Conservation (phyloP, 1,284 basidiomycete species). For the Inonotus hispidus region DNA sequence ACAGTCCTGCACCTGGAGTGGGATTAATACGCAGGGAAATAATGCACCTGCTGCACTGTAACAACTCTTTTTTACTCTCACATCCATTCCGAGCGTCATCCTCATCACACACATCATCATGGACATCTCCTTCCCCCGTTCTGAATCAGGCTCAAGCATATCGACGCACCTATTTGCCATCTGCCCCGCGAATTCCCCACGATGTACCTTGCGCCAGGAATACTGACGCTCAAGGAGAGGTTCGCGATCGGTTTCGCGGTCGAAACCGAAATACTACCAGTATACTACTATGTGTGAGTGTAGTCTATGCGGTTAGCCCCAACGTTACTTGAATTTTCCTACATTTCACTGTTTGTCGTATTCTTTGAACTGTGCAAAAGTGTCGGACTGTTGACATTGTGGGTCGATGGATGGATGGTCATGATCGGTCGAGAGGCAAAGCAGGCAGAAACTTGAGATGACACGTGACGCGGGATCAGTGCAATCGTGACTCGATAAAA, state of each 20-base stretch:
- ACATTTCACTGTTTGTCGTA: no score
- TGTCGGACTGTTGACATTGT: no score
- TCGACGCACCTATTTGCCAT: slow-evolving; percentile 32
- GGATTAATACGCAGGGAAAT: background rate
- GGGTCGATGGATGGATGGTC: no score
- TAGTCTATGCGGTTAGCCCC: no score
- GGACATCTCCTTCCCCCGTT: slow-evolving; percentile 24
- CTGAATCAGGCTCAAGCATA: slow-evolving; percentile 26
- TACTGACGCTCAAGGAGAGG: slow-evolving; percentile 29
- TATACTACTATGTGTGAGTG: no score
- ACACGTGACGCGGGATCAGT: no score
- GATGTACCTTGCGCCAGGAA: slow-evolving; percentile 28
- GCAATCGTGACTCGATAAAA: no score
- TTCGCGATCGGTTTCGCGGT: slow-evolving; percentile 26
- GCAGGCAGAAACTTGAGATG: no score
- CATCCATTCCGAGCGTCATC: slow-evolving; percentile 27
- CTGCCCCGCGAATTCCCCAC: slow-evolving; percentile 27
- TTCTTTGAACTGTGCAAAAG: no score
- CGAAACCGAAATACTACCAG: no score
- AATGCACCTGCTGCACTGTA: slow-evolving; percentile 32
- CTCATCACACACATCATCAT: slow-evolving; percentile 27
- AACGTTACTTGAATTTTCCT: no score
- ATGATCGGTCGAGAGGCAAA: no score
- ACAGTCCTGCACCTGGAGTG: slow-evolving; percentile 33
- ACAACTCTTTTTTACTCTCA: slow-evolving; percentile 24